These are phyloP conservation scores for Candida nitratophila DNA, from an alignment of 805 yeast genomes.

Conservation along the genomic window DNA sequence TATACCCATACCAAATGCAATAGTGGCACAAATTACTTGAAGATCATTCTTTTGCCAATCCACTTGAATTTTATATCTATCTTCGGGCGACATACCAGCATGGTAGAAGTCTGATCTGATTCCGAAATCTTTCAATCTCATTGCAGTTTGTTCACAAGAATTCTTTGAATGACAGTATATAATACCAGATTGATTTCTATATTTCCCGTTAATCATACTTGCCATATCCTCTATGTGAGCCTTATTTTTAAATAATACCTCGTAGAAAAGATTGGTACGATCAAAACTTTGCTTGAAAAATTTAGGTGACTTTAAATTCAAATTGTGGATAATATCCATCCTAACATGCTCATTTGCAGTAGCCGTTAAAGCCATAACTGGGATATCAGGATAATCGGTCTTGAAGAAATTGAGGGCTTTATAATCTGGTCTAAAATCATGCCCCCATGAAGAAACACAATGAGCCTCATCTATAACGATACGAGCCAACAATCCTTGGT, in stretches of 20 bases:
- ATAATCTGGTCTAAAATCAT: constrained; percentile 95
- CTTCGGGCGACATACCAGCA: constrained; percentile 88
- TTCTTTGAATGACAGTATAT: constrained; percentile 89
- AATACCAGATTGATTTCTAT: constrained; percentile 66
- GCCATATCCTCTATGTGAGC: constrained; percentile 52
- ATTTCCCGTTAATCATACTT: constrained; percentile 44
- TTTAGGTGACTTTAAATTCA: constrained; percentile 53
- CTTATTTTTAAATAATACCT: constrained; percentile 60
- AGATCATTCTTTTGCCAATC: constrained; percentile 72
- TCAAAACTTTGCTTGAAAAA: constrained; percentile 87
- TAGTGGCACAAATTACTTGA: constrained; percentile 89
- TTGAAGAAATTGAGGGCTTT: constrained; percentile 73
- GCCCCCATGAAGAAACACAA: constrained; percentile 98
- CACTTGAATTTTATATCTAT: constrained; percentile 62
- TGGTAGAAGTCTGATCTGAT: constrained; percentile 75
- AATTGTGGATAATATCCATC: constrained; percentile 75
- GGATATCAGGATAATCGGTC: constrained; percentile 65
- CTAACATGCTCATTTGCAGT: constrained; percentile 91
- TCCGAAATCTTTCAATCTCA: constrained; percentile 50
- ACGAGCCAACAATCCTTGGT: constrained; percentile 58
- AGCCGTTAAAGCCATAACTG: constrained; percentile 94
- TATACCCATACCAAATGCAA: constrained; percentile 99
- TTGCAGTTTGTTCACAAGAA: constrained; percentile 78
- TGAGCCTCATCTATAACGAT: constrained; percentile 96
- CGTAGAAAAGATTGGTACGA: constrained; percentile 76